A percentile compares a stretch with the other conserved stretches of the same genome.
Conservation (phyloP, 208 protist genomes). For the Leishmania aethiopica region DNA sequence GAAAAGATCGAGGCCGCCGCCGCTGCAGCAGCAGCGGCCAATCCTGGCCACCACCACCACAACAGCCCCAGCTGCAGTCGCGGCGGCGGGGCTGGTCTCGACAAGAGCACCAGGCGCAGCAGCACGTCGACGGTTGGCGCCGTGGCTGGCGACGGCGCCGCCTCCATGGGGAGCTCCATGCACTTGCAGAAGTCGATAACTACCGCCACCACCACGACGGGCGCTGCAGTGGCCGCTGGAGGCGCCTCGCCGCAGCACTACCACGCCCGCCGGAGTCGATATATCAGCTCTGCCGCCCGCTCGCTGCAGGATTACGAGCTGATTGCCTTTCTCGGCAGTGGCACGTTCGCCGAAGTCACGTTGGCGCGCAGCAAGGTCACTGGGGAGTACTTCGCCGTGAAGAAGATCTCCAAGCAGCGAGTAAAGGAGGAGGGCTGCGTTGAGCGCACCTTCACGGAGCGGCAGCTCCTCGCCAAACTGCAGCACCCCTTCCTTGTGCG, state of each 20-base stretch:
- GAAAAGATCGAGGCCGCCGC: constrained; percentile 45
- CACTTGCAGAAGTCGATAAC: neutral
- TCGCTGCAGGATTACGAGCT: constrained; percentile 87
- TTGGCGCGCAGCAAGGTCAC: constrained; percentile 74
- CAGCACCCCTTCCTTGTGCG: constrained; percentile 83
- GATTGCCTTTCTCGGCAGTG: constrained; percentile 81
- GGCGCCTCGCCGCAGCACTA: neutral
- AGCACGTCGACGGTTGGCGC: neutral
- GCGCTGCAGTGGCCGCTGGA: neutral
- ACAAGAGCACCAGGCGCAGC: neutral
- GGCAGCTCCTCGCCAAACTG: constrained; percentile 77
- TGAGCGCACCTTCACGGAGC: constrained; percentile 86
- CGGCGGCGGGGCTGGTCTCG: neutral
- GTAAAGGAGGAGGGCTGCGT: constrained; percentile 81
- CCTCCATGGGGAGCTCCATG: neutral
- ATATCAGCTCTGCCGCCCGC: constrained; percentile 71
- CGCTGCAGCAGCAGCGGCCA: constrained; percentile 4
- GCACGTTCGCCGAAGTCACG: constrained; percentile 88
- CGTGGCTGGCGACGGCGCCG: neutral
- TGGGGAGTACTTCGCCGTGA: constrained; percentile 76
- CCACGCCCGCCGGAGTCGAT: neutral
- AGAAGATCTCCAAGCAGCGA: constrained; percentile 88
- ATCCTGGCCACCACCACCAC: neutral
- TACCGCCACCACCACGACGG: neutral
- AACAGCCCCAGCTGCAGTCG: neutral